Conservation (phyloP, 495 filamentous ascomycete genomes). For the Penicillium herquei region DNA sequence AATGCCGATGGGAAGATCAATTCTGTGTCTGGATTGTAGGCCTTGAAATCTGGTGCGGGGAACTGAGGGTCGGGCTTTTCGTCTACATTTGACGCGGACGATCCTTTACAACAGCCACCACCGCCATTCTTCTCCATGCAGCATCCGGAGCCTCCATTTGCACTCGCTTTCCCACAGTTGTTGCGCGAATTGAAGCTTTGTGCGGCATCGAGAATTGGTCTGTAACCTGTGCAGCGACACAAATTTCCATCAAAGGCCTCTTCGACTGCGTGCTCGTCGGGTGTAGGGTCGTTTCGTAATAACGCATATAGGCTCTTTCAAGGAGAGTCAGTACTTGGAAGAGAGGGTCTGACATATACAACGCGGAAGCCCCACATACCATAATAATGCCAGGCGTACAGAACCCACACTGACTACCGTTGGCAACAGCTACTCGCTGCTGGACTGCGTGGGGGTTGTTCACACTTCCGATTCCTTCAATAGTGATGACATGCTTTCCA, state of each 20-base stretch:
- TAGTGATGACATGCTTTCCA: slow-evolving; percentile 97
- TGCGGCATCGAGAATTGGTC: slow-evolving; percentile 92
- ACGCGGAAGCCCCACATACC: slow-evolving; percentile 38
- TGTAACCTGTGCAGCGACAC: slow-evolving; percentile 93
- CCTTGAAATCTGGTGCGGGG: slow-evolving; percentile 68
- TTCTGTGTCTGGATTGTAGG: slow-evolving; percentile 88
- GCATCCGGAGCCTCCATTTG: slow-evolving; percentile 52
- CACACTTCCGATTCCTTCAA: slow-evolving; percentile 93
- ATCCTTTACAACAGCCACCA: slow-evolving; percentile 40
- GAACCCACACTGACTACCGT: slow-evolving; percentile 71
- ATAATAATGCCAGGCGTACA: slow-evolving; percentile 98
- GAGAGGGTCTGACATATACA: too few species aligned
- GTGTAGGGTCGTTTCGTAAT: slow-evolving; percentile 59
- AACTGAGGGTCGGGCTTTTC: slow-evolving; percentile 27
- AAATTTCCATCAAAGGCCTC: slow-evolving; percentile 75
- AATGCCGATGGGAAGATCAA: slow-evolving; percentile 89
- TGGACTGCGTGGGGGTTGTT: slow-evolving; percentile 87
- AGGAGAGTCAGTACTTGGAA: neutral
- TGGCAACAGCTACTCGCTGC: slow-evolving; percentile 74
- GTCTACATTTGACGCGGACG: slow-evolving; percentile 13
- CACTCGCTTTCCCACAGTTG: slow-evolving; percentile 41
- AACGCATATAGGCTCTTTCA: slow-evolving; percentile 52
- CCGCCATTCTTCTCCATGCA: slow-evolving; percentile 52
- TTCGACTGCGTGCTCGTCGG: slow-evolving; percentile 29
- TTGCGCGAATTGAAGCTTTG: slow-evolving; percentile 47